A percentile compares a stretch with the other conserved stretches of the same genome.
phyloP scores from a whole-genome alignment of 345 rosid species.

The Gynandropsis gynandra region DNA sequence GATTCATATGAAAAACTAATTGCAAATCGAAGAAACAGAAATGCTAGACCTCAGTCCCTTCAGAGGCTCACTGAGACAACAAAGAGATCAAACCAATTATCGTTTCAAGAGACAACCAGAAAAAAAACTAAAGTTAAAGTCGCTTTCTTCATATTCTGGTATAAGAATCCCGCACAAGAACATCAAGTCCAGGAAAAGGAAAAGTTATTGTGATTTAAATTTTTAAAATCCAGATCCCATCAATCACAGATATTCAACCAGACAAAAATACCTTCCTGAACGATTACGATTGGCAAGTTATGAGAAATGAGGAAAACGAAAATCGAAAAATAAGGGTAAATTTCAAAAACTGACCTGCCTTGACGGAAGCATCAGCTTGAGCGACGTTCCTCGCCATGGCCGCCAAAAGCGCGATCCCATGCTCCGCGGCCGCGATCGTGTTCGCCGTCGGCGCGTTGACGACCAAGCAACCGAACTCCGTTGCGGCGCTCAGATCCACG shows the following conservation, averaged over 20 bases:
- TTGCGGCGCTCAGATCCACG: constrained; percentile 80
- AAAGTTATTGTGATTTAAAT: too few species aligned
- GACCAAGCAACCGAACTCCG: constrained; percentile 77
- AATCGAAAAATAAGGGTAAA: background rate
- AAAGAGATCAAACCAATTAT: too few species aligned
- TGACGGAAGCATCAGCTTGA: constrained; percentile 73
- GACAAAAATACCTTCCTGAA: too few species aligned
- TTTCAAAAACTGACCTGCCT: constrained; percentile 48
- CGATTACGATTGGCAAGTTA: background rate
- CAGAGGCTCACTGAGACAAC: too few species aligned
- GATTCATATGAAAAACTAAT: background rate
- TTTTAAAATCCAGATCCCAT: too few species aligned
- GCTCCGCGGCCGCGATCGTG: constrained; percentile 85
- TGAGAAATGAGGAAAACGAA: background rate
- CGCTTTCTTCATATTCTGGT: too few species aligned
- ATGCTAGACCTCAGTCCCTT: too few species aligned
- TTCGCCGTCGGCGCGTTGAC: constrained; percentile 88
- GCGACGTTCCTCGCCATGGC: constrained; percentile 79
- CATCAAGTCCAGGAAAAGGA: too few species aligned
- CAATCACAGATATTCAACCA: background rate
- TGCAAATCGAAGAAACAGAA: background rate
- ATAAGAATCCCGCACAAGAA: too few species aligned
- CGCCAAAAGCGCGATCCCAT: constrained; percentile 70
- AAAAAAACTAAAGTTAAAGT: too few species aligned
- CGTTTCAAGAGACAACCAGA: too few species aligned